These are phyloP conservation scores for Trichoderma pleuroti DNA, from an alignment of 2,329 filamentous ascomycete genomes.

Conservation along the genomic window DNA sequence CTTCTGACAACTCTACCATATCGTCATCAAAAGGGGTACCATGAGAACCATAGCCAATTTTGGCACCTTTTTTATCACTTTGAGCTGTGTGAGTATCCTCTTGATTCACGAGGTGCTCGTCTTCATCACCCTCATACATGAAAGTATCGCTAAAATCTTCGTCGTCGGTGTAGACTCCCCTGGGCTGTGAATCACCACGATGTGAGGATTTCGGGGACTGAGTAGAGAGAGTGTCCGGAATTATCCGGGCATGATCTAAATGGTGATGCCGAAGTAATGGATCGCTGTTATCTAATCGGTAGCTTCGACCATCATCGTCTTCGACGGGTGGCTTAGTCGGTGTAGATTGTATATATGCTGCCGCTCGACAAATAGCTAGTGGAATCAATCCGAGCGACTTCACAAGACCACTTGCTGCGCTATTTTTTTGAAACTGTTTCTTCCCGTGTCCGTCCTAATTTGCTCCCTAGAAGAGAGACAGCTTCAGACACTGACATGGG, in stretches of 20 bases:
- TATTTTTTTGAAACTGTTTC: background rate
- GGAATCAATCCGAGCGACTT: background rate
- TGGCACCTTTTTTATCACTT: too few species aligned
- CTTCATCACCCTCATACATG: background rate
- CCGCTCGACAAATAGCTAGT: background rate
- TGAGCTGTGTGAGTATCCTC: too few species aligned
- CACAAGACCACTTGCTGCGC: background rate
- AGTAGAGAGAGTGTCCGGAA: background rate
- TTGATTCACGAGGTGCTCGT: background rate
- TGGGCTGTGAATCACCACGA: background rate
- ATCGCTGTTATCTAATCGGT: background rate
- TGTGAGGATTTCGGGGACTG: background rate
- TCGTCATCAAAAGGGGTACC: background rate
- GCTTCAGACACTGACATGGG: background rate
- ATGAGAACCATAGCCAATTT: too few species aligned
- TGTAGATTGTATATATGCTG: background rate
- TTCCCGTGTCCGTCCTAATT: background rate
- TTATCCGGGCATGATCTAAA: background rate
- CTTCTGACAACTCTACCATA: too few species aligned
- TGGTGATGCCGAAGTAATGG: background rate
- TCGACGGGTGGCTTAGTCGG: too few species aligned
- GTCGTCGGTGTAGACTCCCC: background rate
- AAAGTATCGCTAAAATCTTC: background rate
- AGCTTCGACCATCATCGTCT: too few species aligned
- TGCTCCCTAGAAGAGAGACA: background rate